Percentiles rank a stretch among this genome's conserved stretches.
Evolutionary conservation across 164 flowering plant species (phyloP).

Genomic region (Tinospora cordifolia): DNA sequence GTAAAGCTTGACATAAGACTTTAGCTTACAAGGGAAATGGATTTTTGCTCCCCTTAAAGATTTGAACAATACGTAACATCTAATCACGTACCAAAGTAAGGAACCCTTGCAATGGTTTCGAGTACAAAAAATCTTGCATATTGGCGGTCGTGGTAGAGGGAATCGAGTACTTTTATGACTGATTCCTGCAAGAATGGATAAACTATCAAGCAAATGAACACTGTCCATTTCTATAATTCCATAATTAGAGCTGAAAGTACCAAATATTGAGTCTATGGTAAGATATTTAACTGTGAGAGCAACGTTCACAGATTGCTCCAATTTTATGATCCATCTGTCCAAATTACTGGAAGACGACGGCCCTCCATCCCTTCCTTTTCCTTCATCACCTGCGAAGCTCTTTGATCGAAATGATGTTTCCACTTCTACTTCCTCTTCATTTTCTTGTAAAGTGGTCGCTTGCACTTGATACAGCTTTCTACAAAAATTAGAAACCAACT

Average conservation of each 20-base stretch:
- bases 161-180: slow-evolving; percentile 79
- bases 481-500: slow-evolving; percentile 2
- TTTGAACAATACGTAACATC: background rate
- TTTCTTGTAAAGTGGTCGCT: slow-evolving; percentile 59
- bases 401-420: slow-evolving; percentile 45
- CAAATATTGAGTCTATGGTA: background rate
- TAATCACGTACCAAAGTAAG: slow-evolving; percentile 75
- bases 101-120: slow-evolving; percentile 97
- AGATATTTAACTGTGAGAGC: slow-evolving; percentile 53
- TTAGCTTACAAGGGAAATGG: background rate
- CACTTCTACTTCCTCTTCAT: slow-evolving; percentile 55
- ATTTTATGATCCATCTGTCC: slow-evolving; percentile 59
- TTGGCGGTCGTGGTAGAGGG: slow-evolving; percentile 66
- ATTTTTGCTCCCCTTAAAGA: background rate
- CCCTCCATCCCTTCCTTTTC: slow-evolving; percentile 14
- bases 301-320: slow-evolving; percentile 70
- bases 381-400: slow-evolving; percentile 31
- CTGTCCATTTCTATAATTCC: background rate
- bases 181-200: slow-evolving; percentile 53
- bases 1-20: background rate
- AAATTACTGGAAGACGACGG: slow-evolving; percentile 28
- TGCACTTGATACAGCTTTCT: slow-evolving; percentile 35
- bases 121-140: slow-evolving; percentile 90
- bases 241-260: background rate
- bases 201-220: background rate